Evolutionary conservation across 148 eudicot species (phyloP).

Genomic region (Vaccinium macrocarpon): DNA sequence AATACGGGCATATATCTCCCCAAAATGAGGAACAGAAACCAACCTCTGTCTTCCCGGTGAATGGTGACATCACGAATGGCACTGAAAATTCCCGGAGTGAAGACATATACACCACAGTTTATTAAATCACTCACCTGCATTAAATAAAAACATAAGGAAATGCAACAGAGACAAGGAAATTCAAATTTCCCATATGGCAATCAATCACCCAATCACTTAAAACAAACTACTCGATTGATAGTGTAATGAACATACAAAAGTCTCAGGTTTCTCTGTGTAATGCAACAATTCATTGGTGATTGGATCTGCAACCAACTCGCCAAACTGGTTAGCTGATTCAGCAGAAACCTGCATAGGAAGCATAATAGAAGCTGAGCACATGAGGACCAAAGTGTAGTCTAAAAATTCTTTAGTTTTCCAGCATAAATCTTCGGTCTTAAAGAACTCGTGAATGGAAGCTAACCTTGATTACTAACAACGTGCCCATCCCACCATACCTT

Average conservation of each 20-base stretch:
- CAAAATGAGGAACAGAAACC: slow-evolving; percentile 17
- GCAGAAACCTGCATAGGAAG: slow-evolving; percentile 71
- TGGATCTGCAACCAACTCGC: slow-evolving; percentile 90
- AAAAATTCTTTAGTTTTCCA: background rate
- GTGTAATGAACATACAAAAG: slow-evolving; percentile 67
- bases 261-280: slow-evolving; percentile 97
- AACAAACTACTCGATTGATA: slow-evolving; percentile 8
- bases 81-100: slow-evolving; percentile 70
- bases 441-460: slow-evolving; percentile 9
- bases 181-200: slow-evolving; percentile 7
- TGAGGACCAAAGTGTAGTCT: background rate
- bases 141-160: slow-evolving; percentile 17
- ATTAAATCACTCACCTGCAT: slow-evolving; percentile 86
- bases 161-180: slow-evolving; percentile 10
- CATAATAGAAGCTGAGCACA: background rate
- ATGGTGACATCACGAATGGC: slow-evolving; percentile 57
- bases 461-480: slow-evolving; percentile 83
- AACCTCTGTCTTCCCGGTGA: slow-evolving; percentile 73
- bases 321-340: slow-evolving; percentile 91
- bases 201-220: slow-evolving; percentile 1
- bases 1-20: background rate
- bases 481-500: slow-evolving; percentile 82
- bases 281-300: slow-evolving; percentile 79
- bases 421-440: background rate
- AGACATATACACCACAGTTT: slow-evolving; percentile 87